Percentiles rank a stretch among this genome's conserved stretches.
phyloP scores from a whole-genome alignment of 2,329 filamentous ascomycete species.

The Aspergillus sp. region DNA sequence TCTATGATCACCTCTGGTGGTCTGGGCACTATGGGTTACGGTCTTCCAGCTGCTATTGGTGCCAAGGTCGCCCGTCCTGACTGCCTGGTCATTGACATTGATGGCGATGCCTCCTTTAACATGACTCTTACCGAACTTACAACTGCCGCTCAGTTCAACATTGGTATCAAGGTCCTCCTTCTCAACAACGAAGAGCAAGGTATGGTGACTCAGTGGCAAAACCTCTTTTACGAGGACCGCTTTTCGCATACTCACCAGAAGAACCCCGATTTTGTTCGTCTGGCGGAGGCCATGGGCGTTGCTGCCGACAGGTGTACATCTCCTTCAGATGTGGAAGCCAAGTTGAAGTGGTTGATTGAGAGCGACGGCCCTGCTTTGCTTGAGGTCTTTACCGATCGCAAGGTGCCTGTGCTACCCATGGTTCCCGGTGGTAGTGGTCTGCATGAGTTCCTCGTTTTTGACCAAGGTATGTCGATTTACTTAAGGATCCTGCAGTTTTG shows the following conservation, averaged over 20 bases:
- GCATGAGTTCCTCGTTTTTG: slow-evolving; percentile 92
- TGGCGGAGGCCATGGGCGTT: slow-evolving; percentile 88
- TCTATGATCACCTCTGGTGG: slow-evolving; percentile 97
- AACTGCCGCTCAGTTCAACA: slow-evolving; percentile 93
- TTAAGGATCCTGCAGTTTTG: background rate
- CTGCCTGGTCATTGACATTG: slow-evolving; percentile 89
- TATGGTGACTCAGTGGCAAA: slow-evolving; percentile 99
- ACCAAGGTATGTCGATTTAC: slow-evolving; percentile 63
- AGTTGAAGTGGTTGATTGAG: slow-evolving; percentile 85
- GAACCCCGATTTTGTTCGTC: slow-evolving; percentile 95
- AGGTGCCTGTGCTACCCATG: slow-evolving; percentile 89
- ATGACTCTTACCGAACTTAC: slow-evolving; percentile 97
- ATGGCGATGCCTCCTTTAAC: slow-evolving; percentile 98
- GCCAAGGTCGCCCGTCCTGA: slow-evolving; percentile 86
- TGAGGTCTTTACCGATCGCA: slow-evolving; percentile 86
- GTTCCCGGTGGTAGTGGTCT: slow-evolving; percentile 84
- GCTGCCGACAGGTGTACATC: slow-evolving; percentile 73
- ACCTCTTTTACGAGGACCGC: slow-evolving; percentile 93
- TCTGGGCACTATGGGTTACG: slow-evolving; percentile 94
- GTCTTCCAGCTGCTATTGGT: slow-evolving; percentile 91
- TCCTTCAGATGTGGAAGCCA: slow-evolving; percentile 76
- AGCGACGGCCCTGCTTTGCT: slow-evolving; percentile 89
- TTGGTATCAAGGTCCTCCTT: slow-evolving; percentile 91
- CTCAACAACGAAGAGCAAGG: slow-evolving; percentile 98
- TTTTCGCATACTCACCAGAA: slow-evolving; percentile 90